These are phyloP conservation scores for Suhomyces prunicola DNA, from an alignment of 805 yeast genomes.

Conservation along the genomic window DNA sequence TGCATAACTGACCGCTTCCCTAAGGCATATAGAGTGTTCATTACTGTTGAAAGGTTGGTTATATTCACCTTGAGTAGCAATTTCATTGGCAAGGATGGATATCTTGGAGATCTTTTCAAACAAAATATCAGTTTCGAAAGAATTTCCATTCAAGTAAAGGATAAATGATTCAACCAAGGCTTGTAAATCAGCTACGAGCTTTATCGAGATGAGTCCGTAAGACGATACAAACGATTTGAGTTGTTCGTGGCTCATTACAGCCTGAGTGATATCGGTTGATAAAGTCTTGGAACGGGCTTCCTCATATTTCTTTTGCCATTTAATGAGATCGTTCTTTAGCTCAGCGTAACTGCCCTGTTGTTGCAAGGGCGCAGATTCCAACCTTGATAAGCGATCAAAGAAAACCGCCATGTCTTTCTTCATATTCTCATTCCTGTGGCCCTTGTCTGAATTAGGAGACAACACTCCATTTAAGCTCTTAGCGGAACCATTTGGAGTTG, in stretches of 20 bases:
- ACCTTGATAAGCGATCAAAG: constrained; percentile 27
- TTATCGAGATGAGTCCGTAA: constrained; percentile 46
- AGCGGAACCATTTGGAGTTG: background rate
- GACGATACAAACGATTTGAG: constrained; percentile 29
- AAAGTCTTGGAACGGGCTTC: constrained; percentile 39
- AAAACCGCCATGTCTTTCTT: constrained; percentile 20
- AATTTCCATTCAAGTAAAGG: constrained; percentile 24
- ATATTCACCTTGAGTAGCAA: constrained; percentile 32
- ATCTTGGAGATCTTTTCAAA: constrained; percentile 53
- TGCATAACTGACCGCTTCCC: constrained; percentile 68
- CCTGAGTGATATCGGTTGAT: constrained; percentile 17
- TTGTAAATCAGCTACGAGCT: constrained; percentile 45
- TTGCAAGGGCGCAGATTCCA: constrained; percentile 17
- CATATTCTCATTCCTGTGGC: background rate
- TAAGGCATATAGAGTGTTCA: constrained; percentile 47
- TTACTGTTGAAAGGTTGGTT: constrained; percentile 21
- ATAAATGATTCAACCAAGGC: constrained; percentile 47
- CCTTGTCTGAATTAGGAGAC: background rate
- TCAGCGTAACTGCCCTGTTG: constrained; percentile 9
- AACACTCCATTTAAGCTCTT: background rate
- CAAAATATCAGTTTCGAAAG: constrained; percentile 34
- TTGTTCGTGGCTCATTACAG: constrained; percentile 17
- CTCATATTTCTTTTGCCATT: constrained; percentile 53
- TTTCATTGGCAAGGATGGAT: constrained; percentile 44
- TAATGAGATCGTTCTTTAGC: constrained; percentile 31